Evolutionary conservation across 768 basidiomycete species (phyloP).

Genomic region (Scleroderma citrinum): DNA sequence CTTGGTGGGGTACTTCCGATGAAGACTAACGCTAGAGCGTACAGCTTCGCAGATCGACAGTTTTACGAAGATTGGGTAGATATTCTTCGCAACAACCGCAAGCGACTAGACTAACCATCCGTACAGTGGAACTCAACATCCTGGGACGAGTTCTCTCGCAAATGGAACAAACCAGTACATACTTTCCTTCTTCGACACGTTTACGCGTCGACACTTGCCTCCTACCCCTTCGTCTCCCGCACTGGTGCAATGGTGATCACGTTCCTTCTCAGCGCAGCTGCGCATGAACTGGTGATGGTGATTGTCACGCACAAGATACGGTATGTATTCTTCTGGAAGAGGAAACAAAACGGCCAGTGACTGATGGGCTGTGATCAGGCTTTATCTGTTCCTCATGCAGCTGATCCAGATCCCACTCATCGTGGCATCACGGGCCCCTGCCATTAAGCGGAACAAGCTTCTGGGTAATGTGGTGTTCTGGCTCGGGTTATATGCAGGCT

Average conservation of each 20-base stretch:
- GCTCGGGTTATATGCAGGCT: slow-evolving; percentile 86
- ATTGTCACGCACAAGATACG: slow-evolving; percentile 90
- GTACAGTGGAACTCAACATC: slow-evolving; percentile 93
- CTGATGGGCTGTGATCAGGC: slow-evolving; percentile 33
- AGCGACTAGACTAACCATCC: neutral
- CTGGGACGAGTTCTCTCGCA: slow-evolving; percentile 95
- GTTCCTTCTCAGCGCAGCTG: slow-evolving; percentile 83
- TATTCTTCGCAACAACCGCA: neutral
- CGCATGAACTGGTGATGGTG: slow-evolving; percentile 95
- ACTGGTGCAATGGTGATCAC: slow-evolving; percentile 87
- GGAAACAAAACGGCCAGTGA: neutral
- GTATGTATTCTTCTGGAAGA: slow-evolving; percentile 27
- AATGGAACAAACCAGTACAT: slow-evolving; percentile 98
- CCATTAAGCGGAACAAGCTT: slow-evolving; percentile 74
- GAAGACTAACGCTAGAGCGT: slow-evolving; percentile 1
- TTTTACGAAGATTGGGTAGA: slow-evolving; percentile 95
- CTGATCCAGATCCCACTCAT: slow-evolving; percentile 92
- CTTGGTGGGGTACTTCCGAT: neutral
- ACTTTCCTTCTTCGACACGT: slow-evolving; percentile 92
- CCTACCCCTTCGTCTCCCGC: slow-evolving; percentile 63
- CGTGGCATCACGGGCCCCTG: slow-evolving; percentile 66
- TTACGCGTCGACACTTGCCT: slow-evolving; percentile 81
- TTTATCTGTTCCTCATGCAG: slow-evolving; percentile 82
- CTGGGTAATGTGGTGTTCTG: slow-evolving; percentile 89
- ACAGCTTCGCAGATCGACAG: slow-evolving; percentile 90